Percentiles rank a stretch among this genome's conserved stretches.
Conservation (phyloP, 1,139 yeast species). For the Kodamaea alishanica region DNA sequence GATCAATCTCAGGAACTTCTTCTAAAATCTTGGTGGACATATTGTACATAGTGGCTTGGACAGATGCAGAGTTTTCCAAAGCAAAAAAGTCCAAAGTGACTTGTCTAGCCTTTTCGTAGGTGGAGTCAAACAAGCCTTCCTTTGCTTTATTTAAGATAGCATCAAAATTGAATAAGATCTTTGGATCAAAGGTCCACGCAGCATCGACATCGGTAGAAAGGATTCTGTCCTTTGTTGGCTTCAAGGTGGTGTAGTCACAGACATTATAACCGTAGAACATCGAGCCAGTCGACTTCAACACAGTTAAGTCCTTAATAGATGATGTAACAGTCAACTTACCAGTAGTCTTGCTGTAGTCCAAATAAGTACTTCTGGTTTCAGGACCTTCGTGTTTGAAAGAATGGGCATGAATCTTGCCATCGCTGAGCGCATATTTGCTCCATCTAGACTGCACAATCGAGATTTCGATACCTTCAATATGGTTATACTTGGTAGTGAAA, state of each 20-base stretch:
- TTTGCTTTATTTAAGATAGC: slow-evolving; percentile 52
- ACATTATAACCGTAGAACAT: slow-evolving; percentile 84
- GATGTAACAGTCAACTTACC: slow-evolving; percentile 58
- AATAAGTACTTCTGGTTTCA: slow-evolving; percentile 62
- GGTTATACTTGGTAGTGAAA: slow-evolving; percentile 69
- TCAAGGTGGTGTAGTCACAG: slow-evolving; percentile 84
- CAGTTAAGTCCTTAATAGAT: slow-evolving; percentile 78
- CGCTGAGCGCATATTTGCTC: slow-evolving; percentile 63
- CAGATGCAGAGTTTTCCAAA: slow-evolving; percentile 80
- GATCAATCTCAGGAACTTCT: slow-evolving; percentile 51
- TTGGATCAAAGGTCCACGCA: slow-evolving; percentile 62
- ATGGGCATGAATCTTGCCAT: slow-evolving; percentile 76
- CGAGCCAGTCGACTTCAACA: slow-evolving; percentile 89
- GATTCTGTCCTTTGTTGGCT: slow-evolving; percentile 79
- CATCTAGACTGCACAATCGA: slow-evolving; percentile 69
- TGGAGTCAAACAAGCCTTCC: slow-evolving; percentile 59
- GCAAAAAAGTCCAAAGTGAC: slow-evolving; percentile 79
- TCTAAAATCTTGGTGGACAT: slow-evolving; percentile 73
- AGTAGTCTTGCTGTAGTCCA: slow-evolving; percentile 47
- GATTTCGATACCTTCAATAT: slow-evolving; percentile 69
- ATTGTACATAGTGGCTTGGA: slow-evolving; percentile 94
- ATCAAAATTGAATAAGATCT: slow-evolving; percentile 45
- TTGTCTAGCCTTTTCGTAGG: slow-evolving; percentile 58
- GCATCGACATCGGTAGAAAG: slow-evolving; percentile 85
- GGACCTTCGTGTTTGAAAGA: slow-evolving; percentile 83